Evolutionary conservation across 805 yeast species (phyloP).

Genomic region (Blastobotrys chiropterorum): DNA sequence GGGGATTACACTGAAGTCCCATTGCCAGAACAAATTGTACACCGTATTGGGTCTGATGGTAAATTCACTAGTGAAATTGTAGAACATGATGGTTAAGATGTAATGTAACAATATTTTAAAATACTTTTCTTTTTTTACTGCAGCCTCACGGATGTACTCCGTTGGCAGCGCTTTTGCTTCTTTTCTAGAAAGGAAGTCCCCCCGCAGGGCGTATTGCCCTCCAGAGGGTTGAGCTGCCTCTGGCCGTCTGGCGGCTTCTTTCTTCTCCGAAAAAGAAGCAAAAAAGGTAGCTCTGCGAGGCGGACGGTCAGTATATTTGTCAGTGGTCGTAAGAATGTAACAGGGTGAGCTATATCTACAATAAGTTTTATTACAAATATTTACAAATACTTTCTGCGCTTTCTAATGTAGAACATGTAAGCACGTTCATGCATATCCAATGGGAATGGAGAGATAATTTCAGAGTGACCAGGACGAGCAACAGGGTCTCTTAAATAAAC

Average conservation of each 20-base stretch:
- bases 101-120: background rate
- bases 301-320: too few relatives aligned
- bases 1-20: conserved; percentile 65
- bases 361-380: conserved; percentile 7
- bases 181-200: too few relatives aligned
- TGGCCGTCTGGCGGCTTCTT: too few relatives aligned
- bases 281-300: too few relatives aligned
- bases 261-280: too few relatives aligned
- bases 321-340: too few relatives aligned
- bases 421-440: conserved; percentile 84
- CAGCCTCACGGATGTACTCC: too few relatives aligned
- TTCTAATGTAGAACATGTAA: conserved; percentile 69
- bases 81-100: conserved; percentile 66
- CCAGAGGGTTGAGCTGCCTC: too few relatives aligned
- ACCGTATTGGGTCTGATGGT: conserved; percentile 52
- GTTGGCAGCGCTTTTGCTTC: too few relatives aligned
- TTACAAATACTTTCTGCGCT: conserved; percentile 30
- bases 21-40: conserved; percentile 88
- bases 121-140: background rate
- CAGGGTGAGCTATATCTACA: conserved; percentile 2
- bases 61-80: conserved; percentile 57
- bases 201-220: too few relatives aligned
- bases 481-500: conserved; percentile 96
- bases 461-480: conserved; percentile 94
- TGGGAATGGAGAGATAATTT: conserved; percentile 86